These are phyloP conservation scores for Leccinum disarticulatum DNA, from an alignment of 768 basidiomycete genomes.

Conservation along the genomic window DNA sequence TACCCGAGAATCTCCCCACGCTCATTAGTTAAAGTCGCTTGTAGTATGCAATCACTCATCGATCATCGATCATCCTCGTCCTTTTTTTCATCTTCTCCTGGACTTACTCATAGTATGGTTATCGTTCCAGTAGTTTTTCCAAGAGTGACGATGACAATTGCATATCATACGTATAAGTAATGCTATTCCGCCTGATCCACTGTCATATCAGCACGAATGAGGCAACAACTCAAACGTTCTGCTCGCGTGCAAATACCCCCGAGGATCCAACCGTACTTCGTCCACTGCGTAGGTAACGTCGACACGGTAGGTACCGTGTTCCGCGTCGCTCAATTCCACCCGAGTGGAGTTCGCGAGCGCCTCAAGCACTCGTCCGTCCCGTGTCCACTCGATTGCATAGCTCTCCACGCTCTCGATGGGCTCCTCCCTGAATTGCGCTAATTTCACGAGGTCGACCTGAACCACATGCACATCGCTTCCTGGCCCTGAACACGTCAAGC, in stretches of 20 bases:
- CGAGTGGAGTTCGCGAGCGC: conserved; percentile 51
- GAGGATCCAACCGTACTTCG: conserved; percentile 53
- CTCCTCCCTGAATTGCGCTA: conserved; percentile 53
- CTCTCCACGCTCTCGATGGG: conserved; percentile 38
- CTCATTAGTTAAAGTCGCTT: conserved; percentile 23
- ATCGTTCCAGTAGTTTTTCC: conserved; percentile 18
- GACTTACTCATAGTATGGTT: conserved; percentile 21
- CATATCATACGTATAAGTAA: conserved; percentile 18
- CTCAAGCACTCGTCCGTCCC: conserved; percentile 44
- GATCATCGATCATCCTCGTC: background rate
- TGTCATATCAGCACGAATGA: background rate
- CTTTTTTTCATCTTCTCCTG: conserved; percentile 1
- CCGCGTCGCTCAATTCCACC: conserved; percentile 38
- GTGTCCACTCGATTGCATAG: conserved; percentile 58
- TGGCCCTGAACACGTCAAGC: conserved; percentile 36
- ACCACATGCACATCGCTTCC: conserved; percentile 40
- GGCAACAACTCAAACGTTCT: conserved; percentile 16
- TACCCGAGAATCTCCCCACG: conserved; percentile 14
- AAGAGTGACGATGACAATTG: conserved; percentile 11
- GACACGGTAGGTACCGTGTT: conserved; percentile 44
- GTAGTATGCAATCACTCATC: conserved; percentile 28
- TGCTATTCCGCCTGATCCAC: background rate
- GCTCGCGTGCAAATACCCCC: conserved; percentile 31
- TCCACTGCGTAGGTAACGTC: conserved; percentile 52
- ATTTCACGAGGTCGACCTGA: conserved; percentile 53